Base-by-base conservation (phyloP, 2,329 filamentous ascomycete genomes). In the Venturia pyrina region DNA sequence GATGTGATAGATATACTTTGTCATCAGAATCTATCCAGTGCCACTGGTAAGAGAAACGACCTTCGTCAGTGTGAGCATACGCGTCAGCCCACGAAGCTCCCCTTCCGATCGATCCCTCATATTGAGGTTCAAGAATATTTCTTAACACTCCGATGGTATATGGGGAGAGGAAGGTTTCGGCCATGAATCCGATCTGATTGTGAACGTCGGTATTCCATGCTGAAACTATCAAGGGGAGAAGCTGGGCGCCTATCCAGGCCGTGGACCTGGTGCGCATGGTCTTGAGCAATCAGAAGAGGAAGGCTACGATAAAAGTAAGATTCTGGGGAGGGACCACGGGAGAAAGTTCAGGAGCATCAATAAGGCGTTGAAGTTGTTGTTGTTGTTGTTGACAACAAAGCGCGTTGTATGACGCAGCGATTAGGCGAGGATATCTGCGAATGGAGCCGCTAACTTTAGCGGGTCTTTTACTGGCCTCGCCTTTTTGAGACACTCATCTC, bases 131-230 rank as follows among this genome's bases (percentile, higher is more conserved):
- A 63, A 78, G 75, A 56, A 78, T 73, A 7, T 75, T 60, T 10
- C 69, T 66, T 6, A 78, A 70, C 41, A 76, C 65, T 2, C 71
- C 71, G 7, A 69, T 70, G 0, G 77, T 75, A 70, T 83, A 84
- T n/a, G 74, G 66, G 4, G 74, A 73, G 62, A 84, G 72, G 69
- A 80, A 80, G 67, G 79, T 75, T 65, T 82, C 78, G 0, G 83
- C 82, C 48, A 85, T 79, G 69, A 81, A 83, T 21, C 81, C 83
- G 6, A 85, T 78, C 2, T 83, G 83, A 37, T 80, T 78, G 67
- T 85, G 83, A 43, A 82, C 83, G 0, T 85, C 72, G 11, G 72
- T 73, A 37, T 83, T 82, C 83, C 83, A 85, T 11, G 80, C 81
- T 65, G 71, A 61, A 62, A 68, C 68, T 53, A 46, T 64, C 5